Base-by-base conservation (phyloP, 78 protist species). In the Acrasis kona region DNA sequence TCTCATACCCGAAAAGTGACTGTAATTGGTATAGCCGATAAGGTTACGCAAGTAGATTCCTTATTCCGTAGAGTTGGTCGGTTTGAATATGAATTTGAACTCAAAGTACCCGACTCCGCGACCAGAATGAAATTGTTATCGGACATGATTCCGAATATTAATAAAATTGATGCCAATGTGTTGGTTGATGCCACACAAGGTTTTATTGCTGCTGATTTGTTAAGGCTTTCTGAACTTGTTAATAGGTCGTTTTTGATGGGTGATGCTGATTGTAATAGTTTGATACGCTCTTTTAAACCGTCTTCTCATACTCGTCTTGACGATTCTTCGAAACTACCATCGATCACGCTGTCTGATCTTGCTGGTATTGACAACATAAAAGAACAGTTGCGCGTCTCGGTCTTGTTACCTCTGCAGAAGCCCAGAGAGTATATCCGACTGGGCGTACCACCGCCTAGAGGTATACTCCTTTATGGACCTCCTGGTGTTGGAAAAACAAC, bases 361-460 rank as follows among this genome's bases (percentile, higher is more conserved):
- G 61, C 19, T 50, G 61, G 61, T n/a, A 50, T 50, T 50, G 61
- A 50, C 19, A 19, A 50, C 34, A 50, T 50, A 50, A 50, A 50
- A 50, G 61, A 50, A 50, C 19, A 50, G 19, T 50, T 92, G 58
- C 85, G 65, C 27, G 88, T 87, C 70, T 73, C 90, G 65, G 94
- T 94, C n/a, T 99, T 95, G 87, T 98, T 95, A 82, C 99, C 99
- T 31, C 94, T 98, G 70, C 97, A 95, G 89, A 94, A 92, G 85
- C 99, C 99, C 41, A 99, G 97, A 80, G 89, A 92, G 81, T 98
- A 90, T 91, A 89, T 84, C 70, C 93, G 96, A 94, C 96, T 93
- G 37, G 99, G 99, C 74, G 87, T 97, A 93, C 41, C 71, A 31
- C 99, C 99, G 31, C 87, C 99, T 32, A 66, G 29, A 7, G 78